Base-by-base conservation (phyloP, 805 yeast species). In the Yamadazyma tumulicola region DNA sequence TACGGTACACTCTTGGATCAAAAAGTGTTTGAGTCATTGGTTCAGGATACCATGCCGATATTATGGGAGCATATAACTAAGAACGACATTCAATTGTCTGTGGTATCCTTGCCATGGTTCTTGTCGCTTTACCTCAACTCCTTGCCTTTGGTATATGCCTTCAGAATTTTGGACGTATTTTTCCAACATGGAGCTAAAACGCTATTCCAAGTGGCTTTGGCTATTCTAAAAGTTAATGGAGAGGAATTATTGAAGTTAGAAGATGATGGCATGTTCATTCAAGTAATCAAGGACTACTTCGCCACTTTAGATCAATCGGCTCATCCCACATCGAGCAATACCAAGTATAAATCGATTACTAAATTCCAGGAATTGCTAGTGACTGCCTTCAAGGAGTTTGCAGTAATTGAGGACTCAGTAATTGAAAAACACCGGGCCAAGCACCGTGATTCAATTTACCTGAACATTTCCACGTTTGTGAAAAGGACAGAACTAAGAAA, bases 51-150 rank as follows among this genome's bases (percentile, higher is more conserved):
- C 0, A 78, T 93, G 82, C 98, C 98, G 1, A 54, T 85, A 13
- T 55, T 93, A 32, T 85, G 95, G 83, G 84, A 76, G 8, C 97
- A 93, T 57, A 77, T 93, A 29, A 67, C 67, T 3, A 72, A 74
- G 32, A 61, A 81, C 45, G 97, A 93, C 51, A 91, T 93, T 34
- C 97, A 94, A 52, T 67, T 94, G 11, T 85, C 95, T 0, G 94
- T 93, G 12, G 91, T 91, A 1, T 86, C 97, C 0, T 64, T 93
- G 28, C 97, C 98, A 2, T 93, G 99, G 99, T 93, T 93, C 54
- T 64, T 93, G 35, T 86, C 96, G 0, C 63, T 93, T 25, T 93
- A 85, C 57, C 74, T 91, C 46, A 89, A 85, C 47, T 81, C 96
- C 0, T 88, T 93, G 95, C 98, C 98, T 0, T 64, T 93, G 46